phyloP scores from a whole-genome alignment of 176 grass and related monocot genomes.

The Oryza nivara region DNA sequence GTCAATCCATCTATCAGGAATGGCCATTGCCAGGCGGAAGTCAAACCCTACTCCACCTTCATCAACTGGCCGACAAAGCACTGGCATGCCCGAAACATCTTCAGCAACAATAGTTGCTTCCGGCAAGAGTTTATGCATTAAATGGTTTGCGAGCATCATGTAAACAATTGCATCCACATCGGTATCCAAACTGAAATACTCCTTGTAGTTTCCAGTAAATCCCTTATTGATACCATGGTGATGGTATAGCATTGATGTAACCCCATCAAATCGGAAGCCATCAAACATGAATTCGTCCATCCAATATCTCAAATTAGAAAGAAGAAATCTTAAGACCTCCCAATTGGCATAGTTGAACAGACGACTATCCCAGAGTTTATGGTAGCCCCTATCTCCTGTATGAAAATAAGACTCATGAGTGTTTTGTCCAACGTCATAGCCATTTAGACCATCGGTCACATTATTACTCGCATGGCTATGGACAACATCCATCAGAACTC shows the following conservation, averaged over 20 bases:
- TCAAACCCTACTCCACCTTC: slow-evolving; percentile 98
- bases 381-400: slow-evolving; percentile 79
- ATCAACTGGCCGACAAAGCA: slow-evolving; percentile 69
- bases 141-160: slow-evolving; percentile 87
- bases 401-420: slow-evolving; percentile 85
- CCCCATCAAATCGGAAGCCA: slow-evolving; percentile 93
- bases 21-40: slow-evolving; percentile 92
- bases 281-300: slow-evolving; percentile 91
- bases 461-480: slow-evolving; percentile 94
- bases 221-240: slow-evolving; percentile 88
- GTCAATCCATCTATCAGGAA: slow-evolving; percentile 97
- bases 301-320: slow-evolving; percentile 99
- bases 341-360: slow-evolving; percentile 95
- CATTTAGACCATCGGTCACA: slow-evolving; percentile 86
- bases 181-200: slow-evolving; percentile 87
- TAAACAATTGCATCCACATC: slow-evolving; percentile 94
- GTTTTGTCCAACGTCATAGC: slow-evolving; percentile 90
- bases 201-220: slow-evolving; percentile 79
- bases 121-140: slow-evolving; percentile 78
- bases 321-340: slow-evolving; percentile 94
- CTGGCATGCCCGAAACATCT: slow-evolving; percentile 99
- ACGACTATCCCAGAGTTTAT: slow-evolving; percentile 97
- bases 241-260: slow-evolving; percentile 95
- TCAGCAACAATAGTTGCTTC: slow-evolving; percentile 84
- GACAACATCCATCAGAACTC: slow-evolving; percentile 93